Evolutionary conservation across 2,329 filamentous ascomycete genomes (phyloP).

Genomic region (Fusarium cyanostomum): DNA sequence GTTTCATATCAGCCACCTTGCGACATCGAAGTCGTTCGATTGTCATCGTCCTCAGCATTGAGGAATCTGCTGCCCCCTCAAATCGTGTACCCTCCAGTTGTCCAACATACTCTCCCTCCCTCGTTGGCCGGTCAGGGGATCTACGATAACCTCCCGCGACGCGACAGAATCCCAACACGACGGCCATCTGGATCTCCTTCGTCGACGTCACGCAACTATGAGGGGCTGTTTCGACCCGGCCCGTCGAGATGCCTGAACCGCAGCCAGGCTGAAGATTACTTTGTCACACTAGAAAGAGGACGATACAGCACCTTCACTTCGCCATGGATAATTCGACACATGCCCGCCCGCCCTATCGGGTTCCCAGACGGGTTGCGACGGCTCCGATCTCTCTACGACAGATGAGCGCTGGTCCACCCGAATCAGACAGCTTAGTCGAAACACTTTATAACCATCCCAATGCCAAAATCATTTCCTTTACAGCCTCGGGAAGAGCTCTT

Average conservation of each 20-base stretch:
- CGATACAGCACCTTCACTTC: constrained; percentile 1
- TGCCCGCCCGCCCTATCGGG: constrained; percentile 38
- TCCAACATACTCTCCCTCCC: constrained; percentile 19
- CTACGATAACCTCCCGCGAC: constrained; percentile 5
- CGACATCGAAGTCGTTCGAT: constrained; percentile 29
- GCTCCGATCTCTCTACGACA: constrained; percentile 46
- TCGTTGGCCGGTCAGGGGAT: constrained; percentile 28
- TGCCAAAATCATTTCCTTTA: constrained; percentile 72
- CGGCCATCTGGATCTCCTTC: constrained; percentile 6
- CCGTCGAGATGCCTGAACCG: constrained; percentile 39
- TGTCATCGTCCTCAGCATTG: not conserved
- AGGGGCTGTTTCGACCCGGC: constrained; percentile 16
- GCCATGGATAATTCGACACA: constrained; percentile 37
- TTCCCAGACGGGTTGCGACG: constrained; percentile 51
- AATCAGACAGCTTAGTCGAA: constrained; percentile 59
- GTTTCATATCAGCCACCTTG: constrained; percentile 28
- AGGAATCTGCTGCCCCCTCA: constrained; percentile 13
- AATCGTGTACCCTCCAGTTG: not conserved
- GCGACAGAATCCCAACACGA: constrained; percentile 5
- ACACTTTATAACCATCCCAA: constrained; percentile 79
- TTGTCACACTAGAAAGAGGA: constrained; percentile 22
- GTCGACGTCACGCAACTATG: constrained; percentile 38
- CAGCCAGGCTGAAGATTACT: constrained; percentile 17
- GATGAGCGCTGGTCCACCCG: constrained; percentile 37
- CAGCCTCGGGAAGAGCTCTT: constrained; percentile 47